These are phyloP conservation scores for Aeschynomene evenia DNA, from an alignment of 306 rosid species.

Conservation along the genomic window DNA sequence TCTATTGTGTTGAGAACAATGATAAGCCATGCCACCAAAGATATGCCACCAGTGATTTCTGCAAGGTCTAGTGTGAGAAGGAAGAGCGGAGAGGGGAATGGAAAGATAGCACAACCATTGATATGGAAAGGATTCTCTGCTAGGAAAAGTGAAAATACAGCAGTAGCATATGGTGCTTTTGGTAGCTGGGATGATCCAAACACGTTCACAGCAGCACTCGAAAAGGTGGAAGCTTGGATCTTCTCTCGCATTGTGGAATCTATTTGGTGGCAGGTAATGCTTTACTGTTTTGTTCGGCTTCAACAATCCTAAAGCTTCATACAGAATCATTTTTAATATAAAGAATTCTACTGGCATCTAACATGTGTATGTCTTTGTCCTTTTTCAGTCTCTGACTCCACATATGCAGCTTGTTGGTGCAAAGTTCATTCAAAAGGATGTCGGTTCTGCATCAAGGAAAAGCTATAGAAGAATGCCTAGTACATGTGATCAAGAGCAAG, in stretches of 20 bases:
- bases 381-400: slow-evolving; percentile 82
- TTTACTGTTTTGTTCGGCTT: slow-evolving; percentile 1
- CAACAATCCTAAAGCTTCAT: neutral
- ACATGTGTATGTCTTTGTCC: slow-evolving; percentile 21
- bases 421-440: slow-evolving; percentile 36
- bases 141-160: slow-evolving; percentile 43
- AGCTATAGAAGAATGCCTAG: slow-evolving; percentile 45
- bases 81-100: slow-evolving; percentile 50
- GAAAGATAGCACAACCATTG: slow-evolving; percentile 43
- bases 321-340: neutral
- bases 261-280: slow-evolving; percentile 96
- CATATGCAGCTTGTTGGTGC: slow-evolving; percentile 74
- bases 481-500: slow-evolving; percentile 63
- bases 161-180: slow-evolving; percentile 40
- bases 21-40: slow-evolving; percentile 53
- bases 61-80: slow-evolving; percentile 44
- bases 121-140: slow-evolving; percentile 67
- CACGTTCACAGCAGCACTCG: slow-evolving; percentile 62
- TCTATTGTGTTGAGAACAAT: slow-evolving; percentile 75
- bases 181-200: slow-evolving; percentile 64
- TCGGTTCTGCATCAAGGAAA: slow-evolving; percentile 43
- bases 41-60: slow-evolving; percentile 32
- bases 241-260: slow-evolving; percentile 93
- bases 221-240: slow-evolving; percentile 90
- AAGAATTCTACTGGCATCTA: slow-evolving; percentile 26